phyloP scores from a whole-genome alignment of 1,284 basidiomycete genomes.

The Tylopilus sp. region DNA sequence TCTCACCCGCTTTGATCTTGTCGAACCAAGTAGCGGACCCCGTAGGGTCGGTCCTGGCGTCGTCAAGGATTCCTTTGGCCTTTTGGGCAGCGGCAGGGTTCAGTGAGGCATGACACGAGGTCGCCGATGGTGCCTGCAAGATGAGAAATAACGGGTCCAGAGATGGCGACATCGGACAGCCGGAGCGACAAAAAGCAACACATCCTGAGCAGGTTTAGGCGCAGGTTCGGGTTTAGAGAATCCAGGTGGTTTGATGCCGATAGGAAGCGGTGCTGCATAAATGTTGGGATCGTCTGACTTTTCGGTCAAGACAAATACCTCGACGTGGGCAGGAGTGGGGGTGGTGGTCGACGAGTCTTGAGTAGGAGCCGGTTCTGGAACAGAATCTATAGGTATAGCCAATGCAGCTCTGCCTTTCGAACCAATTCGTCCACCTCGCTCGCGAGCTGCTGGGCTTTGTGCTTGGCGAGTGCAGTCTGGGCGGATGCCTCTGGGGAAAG shows the following conservation, averaged over 20 bases:
- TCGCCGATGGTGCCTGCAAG: constrained; percentile 95
- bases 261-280: constrained; percentile 82
- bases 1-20: constrained; percentile 86
- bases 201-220: constrained; percentile 51
- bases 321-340: constrained; percentile 27
- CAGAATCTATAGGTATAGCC: constrained; percentile 49
- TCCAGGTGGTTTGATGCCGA: constrained; percentile 95
- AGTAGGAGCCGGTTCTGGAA: neutral
- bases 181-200: constrained; percentile 86
- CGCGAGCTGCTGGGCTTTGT: constrained; percentile 64
- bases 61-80: constrained; percentile 77
- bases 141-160: constrained; percentile 92
- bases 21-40: constrained; percentile 84
- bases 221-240: constrained; percentile 67
- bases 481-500: constrained; percentile 49
- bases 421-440: constrained; percentile 76
- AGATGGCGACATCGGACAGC: constrained; percentile 79
- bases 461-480: constrained; percentile 57
- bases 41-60: constrained; percentile 87
- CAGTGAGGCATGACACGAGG: constrained; percentile 85
- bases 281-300: constrained; percentile 57
- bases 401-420: constrained; percentile 77
- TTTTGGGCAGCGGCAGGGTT: constrained; percentile 78
- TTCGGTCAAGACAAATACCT: constrained; percentile 40
- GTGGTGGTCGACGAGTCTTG: too few relatives aligned